Evolutionary conservation across 805 yeast species (phyloP).

Genomic region (Komagataella pastoris): DNA sequence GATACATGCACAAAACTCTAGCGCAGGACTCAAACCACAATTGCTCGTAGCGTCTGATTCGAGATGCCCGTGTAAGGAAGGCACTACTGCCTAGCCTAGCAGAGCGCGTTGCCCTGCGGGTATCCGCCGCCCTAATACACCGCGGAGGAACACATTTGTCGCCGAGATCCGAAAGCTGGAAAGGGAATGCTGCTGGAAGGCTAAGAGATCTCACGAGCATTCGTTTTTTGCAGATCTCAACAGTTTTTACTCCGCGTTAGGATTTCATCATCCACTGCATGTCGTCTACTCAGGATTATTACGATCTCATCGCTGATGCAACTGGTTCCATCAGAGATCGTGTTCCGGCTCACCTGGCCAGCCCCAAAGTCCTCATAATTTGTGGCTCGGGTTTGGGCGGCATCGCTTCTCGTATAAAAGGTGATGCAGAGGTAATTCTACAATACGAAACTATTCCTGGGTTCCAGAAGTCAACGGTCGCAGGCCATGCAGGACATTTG

Average conservation of each 20-base stretch:
- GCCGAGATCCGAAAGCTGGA: background rate
- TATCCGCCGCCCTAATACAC: background rate
- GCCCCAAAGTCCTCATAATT: constrained; percentile 63
- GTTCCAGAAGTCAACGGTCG: constrained; percentile 69
- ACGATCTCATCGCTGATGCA: constrained; percentile 2
- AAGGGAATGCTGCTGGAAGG: background rate
- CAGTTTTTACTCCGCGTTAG: background rate
- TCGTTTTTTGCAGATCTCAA: background rate
- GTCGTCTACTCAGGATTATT: constrained; percentile 1
- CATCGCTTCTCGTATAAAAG: constrained; percentile 40
- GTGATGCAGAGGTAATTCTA: constrained; percentile 29
- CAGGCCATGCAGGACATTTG: constrained; percentile 80
- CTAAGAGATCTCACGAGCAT: background rate
- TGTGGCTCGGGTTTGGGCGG: constrained; percentile 96
- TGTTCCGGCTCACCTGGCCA: background rate
- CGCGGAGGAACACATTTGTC: background rate
- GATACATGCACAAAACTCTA: background rate
- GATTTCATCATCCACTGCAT: background rate
- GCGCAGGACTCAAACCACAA: background rate
- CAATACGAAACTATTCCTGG: constrained; percentile 67
- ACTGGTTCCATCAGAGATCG: background rate
- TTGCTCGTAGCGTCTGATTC: background rate
- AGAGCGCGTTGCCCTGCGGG: background rate
- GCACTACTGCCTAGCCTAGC: background rate
- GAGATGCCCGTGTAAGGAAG: background rate